A percentile compares a stretch with the other conserved stretches of the same genome.
phyloP scores from a whole-genome alignment of 345 rosid genomes.

The Eucalyptus brandiana region DNA sequence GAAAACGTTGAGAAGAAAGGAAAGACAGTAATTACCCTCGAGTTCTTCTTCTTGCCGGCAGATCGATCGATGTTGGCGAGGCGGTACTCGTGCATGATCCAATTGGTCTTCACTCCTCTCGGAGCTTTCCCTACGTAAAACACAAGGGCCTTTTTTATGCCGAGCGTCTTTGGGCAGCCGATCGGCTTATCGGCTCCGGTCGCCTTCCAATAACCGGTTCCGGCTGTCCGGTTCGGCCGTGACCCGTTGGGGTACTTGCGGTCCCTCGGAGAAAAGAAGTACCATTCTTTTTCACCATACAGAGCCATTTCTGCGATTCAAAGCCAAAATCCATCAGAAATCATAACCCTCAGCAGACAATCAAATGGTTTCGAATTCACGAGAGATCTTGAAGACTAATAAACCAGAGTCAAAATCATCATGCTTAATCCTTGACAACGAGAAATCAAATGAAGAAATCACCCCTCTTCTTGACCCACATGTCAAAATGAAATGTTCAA shows the following conservation, averaged over 20 bases:
- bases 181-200: slow-evolving; percentile 95
- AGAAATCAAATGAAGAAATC: background rate
- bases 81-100: slow-evolving; percentile 99
- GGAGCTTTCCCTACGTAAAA: slow-evolving; percentile 87
- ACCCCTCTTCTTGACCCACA: background rate
- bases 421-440: background rate
- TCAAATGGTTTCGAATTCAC: background rate
- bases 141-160: slow-evolving; percentile 83
- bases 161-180: slow-evolving; percentile 60
- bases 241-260: slow-evolving; percentile 91
- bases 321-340: slow-evolving; percentile 17
- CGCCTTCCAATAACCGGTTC: slow-evolving; percentile 88
- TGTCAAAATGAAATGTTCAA: background rate
- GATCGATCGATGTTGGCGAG: slow-evolving; percentile 82
- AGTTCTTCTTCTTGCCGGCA: slow-evolving; percentile 44
- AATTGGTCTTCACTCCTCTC: slow-evolving; percentile 75
- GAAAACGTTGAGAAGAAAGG: background rate
- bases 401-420: background rate
- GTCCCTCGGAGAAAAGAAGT: slow-evolving; percentile 87
- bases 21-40: slow-evolving; percentile 38
- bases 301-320: slow-evolving; percentile 44
- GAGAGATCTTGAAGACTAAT: background rate
- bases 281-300: slow-evolving; percentile 96
- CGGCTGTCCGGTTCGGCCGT: slow-evolving; percentile 90
- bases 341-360: background rate